Conservation (phyloP, 2,329 filamentous ascomycete species). For the Claviceps sp. region DNA sequence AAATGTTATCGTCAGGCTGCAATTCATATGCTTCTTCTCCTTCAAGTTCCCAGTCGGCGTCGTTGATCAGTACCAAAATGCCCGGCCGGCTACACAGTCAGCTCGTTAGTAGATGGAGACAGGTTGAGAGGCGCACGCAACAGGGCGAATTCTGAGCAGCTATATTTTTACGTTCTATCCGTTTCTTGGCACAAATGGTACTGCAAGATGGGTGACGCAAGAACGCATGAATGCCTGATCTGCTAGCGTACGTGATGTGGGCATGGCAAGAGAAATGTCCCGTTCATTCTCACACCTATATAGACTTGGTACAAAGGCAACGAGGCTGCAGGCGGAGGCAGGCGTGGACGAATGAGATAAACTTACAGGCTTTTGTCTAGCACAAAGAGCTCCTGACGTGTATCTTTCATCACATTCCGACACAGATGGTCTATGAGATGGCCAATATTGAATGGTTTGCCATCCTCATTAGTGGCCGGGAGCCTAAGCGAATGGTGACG, state of each 20-base stretch:
- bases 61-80: constrained; percentile 92
- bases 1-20: constrained; percentile 68
- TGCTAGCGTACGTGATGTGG: background rate
- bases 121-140: background rate
- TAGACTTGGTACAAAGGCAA: background rate
- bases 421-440: constrained; percentile 71
- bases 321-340: background rate
- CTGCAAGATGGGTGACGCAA: background rate
- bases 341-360: constrained; percentile 4
- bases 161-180: background rate
- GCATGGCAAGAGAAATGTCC: background rate
- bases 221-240: background rate
- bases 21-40: constrained; percentile 85
- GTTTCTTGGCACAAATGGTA: background rate
- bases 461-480: constrained; percentile 47
- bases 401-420: constrained; percentile 71
- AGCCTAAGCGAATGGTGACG: constrained; percentile 58
- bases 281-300: background rate
- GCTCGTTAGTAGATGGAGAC: constrained; percentile 11
- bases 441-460: constrained; percentile 52
- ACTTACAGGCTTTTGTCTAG: constrained; percentile 79
- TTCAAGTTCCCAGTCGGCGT: constrained; percentile 96
- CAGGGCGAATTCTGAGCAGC: background rate
- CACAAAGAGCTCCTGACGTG: constrained; percentile 77
- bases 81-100: constrained; percentile 60